A percentile compares a stretch with the other conserved stretches of the same genome.
These are phyloP conservation scores for Dryas integrifolia DNA, from an alignment of 331 rosid genomes.

Conservation along the genomic window DNA sequence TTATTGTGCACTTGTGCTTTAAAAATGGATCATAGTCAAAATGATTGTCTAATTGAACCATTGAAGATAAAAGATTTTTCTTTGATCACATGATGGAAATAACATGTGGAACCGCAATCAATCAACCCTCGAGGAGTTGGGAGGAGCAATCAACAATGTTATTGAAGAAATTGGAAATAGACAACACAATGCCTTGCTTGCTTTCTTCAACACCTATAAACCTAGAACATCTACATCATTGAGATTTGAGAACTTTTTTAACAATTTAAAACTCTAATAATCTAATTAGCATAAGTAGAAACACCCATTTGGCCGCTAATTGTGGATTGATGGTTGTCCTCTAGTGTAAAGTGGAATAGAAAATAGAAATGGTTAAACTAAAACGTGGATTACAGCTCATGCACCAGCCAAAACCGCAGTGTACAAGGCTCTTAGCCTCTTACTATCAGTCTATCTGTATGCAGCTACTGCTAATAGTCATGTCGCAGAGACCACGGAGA, in stretches of 20 bases:
- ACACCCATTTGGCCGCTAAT: constrained; percentile 47
- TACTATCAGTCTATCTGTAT: background rate
- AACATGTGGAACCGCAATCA: constrained; percentile 11
- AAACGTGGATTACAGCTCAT: constrained; percentile 60
- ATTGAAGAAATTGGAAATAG: background rate
- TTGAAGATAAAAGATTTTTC: background rate
- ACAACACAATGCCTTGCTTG: no score
- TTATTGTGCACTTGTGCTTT: constrained; percentile 10
- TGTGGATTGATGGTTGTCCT: constrained; percentile 44
- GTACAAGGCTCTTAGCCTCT: background rate
- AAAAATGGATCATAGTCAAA: background rate
- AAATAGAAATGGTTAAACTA: constrained; percentile 24
- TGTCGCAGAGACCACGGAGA: background rate
- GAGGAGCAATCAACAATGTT: background rate
- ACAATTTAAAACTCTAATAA: background rate
- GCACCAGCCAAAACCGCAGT: background rate
- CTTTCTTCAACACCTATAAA: background rate
- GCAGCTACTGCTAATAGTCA: background rate
- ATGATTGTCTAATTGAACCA: constrained; percentile 2
- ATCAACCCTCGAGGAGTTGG: background rate
- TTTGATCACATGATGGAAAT: constrained; percentile 12
- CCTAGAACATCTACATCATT: constrained; percentile 27
- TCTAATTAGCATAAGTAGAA: constrained; percentile 6
- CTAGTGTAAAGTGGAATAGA: constrained; percentile 22
- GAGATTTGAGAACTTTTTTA: constrained; percentile 12